Evolutionary conservation across 768 basidiomycete species (phyloP).

Genomic region (Hygrocybe punicea): DNA sequence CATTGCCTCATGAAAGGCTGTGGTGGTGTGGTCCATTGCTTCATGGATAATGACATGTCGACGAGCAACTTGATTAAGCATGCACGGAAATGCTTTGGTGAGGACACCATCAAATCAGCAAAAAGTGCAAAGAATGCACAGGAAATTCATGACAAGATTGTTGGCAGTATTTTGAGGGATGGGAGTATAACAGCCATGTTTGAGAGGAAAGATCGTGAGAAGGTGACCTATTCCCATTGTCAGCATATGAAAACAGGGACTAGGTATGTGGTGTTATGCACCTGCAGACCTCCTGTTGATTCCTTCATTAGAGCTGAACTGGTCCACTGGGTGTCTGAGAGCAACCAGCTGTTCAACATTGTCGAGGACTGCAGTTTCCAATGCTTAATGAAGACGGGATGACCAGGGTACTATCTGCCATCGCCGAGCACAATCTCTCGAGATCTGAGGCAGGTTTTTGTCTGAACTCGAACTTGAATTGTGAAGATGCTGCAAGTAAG

Average conservation of each 20-base stretch:
- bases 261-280: slow-evolving; percentile 13
- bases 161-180: slow-evolving; percentile 8
- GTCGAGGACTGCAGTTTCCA: no score
- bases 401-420: slow-evolving; percentile 36
- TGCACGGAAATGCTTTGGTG: slow-evolving; percentile 33
- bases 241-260: slow-evolving; percentile 25
- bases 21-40: slow-evolving; percentile 17
- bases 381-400: slow-evolving; percentile 3
- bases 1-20: slow-evolving; percentile 23
- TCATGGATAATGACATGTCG: slow-evolving; percentile 21
- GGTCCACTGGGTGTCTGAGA: slow-evolving; percentile 38
- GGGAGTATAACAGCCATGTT: slow-evolving; percentile 29
- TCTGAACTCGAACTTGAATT: slow-evolving; percentile 15
- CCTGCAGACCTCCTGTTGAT: background rate
- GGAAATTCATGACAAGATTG: slow-evolving; percentile 3
- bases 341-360: slow-evolving; percentile 19
- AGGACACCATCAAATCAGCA: slow-evolving; percentile 16
- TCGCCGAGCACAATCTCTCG: slow-evolving; percentile 31
- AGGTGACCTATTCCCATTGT: slow-evolving; percentile 29
- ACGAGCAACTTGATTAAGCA: slow-evolving; percentile 32
- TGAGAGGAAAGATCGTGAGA: slow-evolving; percentile 25
- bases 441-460: slow-evolving; percentile 34
- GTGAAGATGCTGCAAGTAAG: slow-evolving; percentile 29
- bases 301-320: slow-evolving; percentile 23
- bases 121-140: slow-evolving; percentile 1